Evolutionary conservation across 768 basidiomycete genomes (phyloP), one percentile per base, ranked within the genome.

Genomic region (Coprinellus aureogranulatus): DNA sequence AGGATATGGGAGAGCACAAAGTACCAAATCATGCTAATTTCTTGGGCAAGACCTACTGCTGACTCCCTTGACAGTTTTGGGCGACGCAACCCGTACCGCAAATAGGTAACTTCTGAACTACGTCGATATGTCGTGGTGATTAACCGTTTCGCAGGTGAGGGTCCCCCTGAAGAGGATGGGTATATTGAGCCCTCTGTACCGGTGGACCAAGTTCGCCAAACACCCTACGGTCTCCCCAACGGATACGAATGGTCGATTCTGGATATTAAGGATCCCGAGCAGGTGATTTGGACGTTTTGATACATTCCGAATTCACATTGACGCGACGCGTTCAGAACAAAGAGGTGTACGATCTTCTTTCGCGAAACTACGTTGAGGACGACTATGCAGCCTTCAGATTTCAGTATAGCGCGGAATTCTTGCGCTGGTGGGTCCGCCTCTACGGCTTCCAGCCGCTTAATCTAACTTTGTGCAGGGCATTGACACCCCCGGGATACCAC

Each of bases 81-180:
- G 85, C 79, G 31, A 98, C 96, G 5, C 97, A 99, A 71, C 97
- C 97, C 2, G 97, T 99, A 6, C 90, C 93, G n/a, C 92, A 94
- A 67, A 72, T 85, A 55, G 90, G 90, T 86, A 65, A 64, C 2
- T 23, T 25, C 6, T 23, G 40, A 41, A 34, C 40, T 48, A 11
- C 18, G 20, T 40, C 20, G 12, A 30, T 55, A 8, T 34, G 26
- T 37, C 50, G 45, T 26, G 26, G 23, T 28, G 40, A 11, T 34
- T 26, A 34, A 57, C n/a, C n/a, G n/a, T n/a, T 54, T 18, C 59
- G 18, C 51, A 92, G 87, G 85, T 25, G 86, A 90, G 64, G 84
- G 77, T 12, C 76, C 80, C 31, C 82, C 87, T 2, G 61, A 79
- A 16, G 85, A 85, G 59, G 95, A 98, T 69, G 95, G 96, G 2